A percentile compares a stretch with the other conserved stretches of the same genome.
These are phyloP conservation scores for Cladosporium sphaerospermum DNA, from an alignment of 2,329 filamentous ascomycete species.

Conservation along the genomic window DNA sequence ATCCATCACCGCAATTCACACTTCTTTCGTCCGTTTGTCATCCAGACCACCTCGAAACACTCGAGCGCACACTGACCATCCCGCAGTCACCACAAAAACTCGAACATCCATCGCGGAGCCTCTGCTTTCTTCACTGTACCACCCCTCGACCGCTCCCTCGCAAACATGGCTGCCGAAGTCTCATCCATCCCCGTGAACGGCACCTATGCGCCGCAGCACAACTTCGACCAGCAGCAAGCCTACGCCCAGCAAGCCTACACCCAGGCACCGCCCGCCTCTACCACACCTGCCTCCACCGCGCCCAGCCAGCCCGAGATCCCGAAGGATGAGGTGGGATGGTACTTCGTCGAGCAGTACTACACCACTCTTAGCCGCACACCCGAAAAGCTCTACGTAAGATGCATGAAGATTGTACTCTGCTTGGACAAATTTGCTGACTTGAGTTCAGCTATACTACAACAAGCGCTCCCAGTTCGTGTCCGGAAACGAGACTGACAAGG, in stretches of 20 bases:
- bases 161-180: constrained; percentile 36
- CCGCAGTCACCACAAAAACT: not conserved
- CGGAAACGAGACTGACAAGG: constrained; percentile 82
- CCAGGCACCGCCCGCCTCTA: constrained; percentile 20
- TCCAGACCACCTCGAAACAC: not conserved
- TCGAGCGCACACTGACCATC: not conserved
- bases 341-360: constrained; percentile 99
- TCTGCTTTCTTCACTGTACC: not conserved
- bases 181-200: constrained; percentile 41
- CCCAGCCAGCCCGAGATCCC: constrained; percentile 39
- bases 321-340: constrained; percentile 98
- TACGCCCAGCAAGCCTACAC: constrained; percentile 25
- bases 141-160: not conserved
- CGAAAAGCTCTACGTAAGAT: constrained; percentile 72
- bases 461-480: constrained; percentile 94
- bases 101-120: not conserved
- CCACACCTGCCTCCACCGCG: constrained; percentile 18
- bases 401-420: not conserved
- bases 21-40: not conserved
- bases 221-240: constrained; percentile 32
- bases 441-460: constrained; percentile 73
- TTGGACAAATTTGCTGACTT: constrained; percentile 1
- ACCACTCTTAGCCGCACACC: constrained; percentile 91
- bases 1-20: not conserved
- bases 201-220: constrained; percentile 39